Conservation (phyloP, 495 filamentous ascomycete genomes). For the Amniculicola lignicola region DNA sequence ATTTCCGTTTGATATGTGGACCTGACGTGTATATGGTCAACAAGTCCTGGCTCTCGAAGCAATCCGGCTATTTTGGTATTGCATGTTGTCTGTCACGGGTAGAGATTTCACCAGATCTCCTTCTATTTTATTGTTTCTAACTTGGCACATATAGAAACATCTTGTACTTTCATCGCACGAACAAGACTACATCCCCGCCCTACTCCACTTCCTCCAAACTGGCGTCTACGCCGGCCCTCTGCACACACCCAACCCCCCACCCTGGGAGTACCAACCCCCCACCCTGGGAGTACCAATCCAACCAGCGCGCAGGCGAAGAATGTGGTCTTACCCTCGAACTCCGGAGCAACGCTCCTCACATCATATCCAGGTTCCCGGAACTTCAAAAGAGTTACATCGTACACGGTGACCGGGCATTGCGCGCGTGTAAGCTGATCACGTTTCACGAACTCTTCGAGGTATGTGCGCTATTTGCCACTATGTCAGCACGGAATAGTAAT, state of each 20-base stretch:
- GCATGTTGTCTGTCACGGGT: too few relatives aligned
- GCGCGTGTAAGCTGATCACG: constrained; percentile 6
- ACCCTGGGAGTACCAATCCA: not conserved
- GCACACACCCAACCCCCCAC: too few relatives aligned
- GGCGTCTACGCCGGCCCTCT: not conserved
- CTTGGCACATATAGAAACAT: not conserved
- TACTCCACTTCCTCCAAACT: constrained; percentile 1
- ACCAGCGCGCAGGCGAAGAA: not conserved
- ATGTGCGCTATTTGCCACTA: not conserved
- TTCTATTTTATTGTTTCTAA: not conserved
- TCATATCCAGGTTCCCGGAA: constrained; percentile 1
- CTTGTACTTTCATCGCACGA: not conserved
- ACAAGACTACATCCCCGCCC: not conserved
- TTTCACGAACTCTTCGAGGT: constrained; percentile 4
- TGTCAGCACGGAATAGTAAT: not conserved
- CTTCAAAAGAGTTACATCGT: not conserved
- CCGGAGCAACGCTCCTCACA: not conserved
- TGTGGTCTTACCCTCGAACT: constrained; percentile 1
- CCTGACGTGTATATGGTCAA: too few relatives aligned
- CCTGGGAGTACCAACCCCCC: not conserved
- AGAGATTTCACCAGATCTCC: not conserved
- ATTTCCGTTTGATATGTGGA: too few relatives aligned
- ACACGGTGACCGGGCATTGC: constrained; percentile 4
- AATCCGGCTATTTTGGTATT: too few relatives aligned
- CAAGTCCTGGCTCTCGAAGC: too few relatives aligned